Conservation (phyloP, 495 filamentous ascomycete genomes). For the Bathelium albidoporum region DNA sequence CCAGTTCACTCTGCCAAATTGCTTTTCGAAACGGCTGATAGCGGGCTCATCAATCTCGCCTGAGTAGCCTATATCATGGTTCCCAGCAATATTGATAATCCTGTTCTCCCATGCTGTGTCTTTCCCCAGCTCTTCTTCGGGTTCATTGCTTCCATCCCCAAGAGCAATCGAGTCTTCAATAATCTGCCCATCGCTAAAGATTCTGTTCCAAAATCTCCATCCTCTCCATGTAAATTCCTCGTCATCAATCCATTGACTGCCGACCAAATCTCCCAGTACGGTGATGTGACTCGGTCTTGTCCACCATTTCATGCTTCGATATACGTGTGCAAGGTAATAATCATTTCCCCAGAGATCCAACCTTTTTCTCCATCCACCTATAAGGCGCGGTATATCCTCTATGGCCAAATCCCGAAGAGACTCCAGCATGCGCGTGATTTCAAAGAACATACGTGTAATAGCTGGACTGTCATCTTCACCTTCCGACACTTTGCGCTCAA, state of each 20-base stretch:
- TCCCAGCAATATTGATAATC: constrained; percentile 82
- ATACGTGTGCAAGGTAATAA: constrained; percentile 87
- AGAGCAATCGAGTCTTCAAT: constrained; percentile 32
- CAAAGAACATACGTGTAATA: neutral
- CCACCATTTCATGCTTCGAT: constrained; percentile 75
- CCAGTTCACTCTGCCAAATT: constrained; percentile 83
- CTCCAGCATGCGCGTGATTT: neutral
- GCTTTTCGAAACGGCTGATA: constrained; percentile 65
- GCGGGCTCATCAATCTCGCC: constrained; percentile 69
- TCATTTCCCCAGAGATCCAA: constrained; percentile 90
- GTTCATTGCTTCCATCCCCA: constrained; percentile 17
- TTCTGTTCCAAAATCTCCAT: constrained; percentile 67
- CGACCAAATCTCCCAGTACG: constrained; percentile 82
- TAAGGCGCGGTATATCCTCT: constrained; percentile 53
- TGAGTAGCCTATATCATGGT: constrained; percentile 93
- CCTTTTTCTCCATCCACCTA: constrained; percentile 59
- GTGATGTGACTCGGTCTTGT: constrained; percentile 74
- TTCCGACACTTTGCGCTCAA: neutral
- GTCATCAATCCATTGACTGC: constrained; percentile 91
- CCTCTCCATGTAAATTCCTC: constrained; percentile 67
- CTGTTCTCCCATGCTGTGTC: constrained; percentile 56
- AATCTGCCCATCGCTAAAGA: constrained; percentile 58
- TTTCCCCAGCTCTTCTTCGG: constrained; percentile 38
- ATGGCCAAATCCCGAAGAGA: constrained; percentile 30
- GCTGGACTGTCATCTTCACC: neutral